phyloP scores from a whole-genome alignment of 2,329 filamentous ascomycete species.

The Fusarium chaquense region DNA sequence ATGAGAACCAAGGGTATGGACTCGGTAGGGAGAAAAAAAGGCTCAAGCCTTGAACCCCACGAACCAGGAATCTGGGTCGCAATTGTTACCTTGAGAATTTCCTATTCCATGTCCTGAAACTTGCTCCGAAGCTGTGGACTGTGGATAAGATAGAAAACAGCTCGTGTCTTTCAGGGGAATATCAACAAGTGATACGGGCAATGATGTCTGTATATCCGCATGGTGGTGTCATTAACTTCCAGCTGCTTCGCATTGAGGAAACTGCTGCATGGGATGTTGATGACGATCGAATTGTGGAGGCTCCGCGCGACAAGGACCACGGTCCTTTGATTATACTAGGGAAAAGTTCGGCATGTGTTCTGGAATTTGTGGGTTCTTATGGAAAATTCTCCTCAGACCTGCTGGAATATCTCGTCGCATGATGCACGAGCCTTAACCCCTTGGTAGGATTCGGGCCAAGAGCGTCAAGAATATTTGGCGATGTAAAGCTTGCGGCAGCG shows the following conservation, averaged over 20 bases:
- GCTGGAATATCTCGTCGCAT: constrained; percentile 33
- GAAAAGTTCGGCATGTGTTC: constrained; percentile 39
- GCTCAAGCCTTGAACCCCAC: constrained; percentile 26
- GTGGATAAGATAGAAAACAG: constrained; percentile 10
- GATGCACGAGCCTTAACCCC: constrained; percentile 23
- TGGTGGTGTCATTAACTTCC: constrained; percentile 37
- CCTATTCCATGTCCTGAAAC: constrained; percentile 41
- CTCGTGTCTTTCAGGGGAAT: constrained; percentile 15
- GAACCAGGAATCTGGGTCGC: constrained; percentile 41
- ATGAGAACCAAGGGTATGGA: constrained; percentile 25
- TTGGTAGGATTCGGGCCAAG: constrained; percentile 17
- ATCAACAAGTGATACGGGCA: constrained; percentile 9
- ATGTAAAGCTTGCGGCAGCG: background rate
- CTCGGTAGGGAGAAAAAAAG: constrained; percentile 26
- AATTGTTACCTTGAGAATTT: constrained; percentile 33
- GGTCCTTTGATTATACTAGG: constrained; percentile 20
- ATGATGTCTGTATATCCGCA: constrained; percentile 4
- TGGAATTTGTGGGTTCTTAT: constrained; percentile 39
- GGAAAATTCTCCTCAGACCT: constrained; percentile 29
- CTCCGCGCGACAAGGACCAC: constrained; percentile 26
- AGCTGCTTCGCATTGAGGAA: constrained; percentile 14
- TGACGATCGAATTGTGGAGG: constrained; percentile 40
- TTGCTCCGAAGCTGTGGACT: constrained; percentile 36
- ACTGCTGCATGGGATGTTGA: constrained; percentile 7
- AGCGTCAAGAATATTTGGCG: constrained; percentile 9